These are phyloP conservation scores for Fusarium gaditjirri DNA, from an alignment of 2,329 filamentous ascomycete genomes.

Conservation along the genomic window DNA sequence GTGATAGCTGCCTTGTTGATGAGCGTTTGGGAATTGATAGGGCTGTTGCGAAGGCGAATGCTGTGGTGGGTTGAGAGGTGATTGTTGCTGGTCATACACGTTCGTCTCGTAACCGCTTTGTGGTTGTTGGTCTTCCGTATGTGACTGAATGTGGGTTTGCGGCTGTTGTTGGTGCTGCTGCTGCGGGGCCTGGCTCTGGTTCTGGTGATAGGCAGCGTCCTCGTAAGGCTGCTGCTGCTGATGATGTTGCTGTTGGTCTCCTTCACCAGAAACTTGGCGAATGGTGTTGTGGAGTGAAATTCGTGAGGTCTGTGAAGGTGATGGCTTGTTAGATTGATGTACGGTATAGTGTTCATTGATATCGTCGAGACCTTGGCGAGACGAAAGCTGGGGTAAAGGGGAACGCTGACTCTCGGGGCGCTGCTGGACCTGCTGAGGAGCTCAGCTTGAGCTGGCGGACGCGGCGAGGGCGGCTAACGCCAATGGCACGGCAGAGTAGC, in stretches of 20 bases:
- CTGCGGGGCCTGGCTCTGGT: constrained; percentile 50
- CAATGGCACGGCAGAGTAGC: constrained; percentile 25
- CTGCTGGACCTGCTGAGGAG: constrained; percentile 41
- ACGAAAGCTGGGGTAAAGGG: constrained; percentile 56
- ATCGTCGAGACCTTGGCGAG: constrained; percentile 58
- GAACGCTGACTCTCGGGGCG: constrained; percentile 46
- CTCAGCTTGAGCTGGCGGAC: constrained; percentile 33
- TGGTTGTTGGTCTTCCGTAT: constrained; percentile 47
- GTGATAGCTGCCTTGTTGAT: constrained; percentile 47
- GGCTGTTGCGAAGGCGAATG: constrained; percentile 33
- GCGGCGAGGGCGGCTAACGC: constrained; percentile 23
- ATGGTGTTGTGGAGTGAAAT: constrained; percentile 53
- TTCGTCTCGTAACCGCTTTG: constrained; percentile 49
- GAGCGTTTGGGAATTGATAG: constrained; percentile 45
- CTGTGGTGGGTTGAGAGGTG: constrained; percentile 36
- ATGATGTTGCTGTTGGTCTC: constrained; percentile 55
- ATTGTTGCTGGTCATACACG: constrained; percentile 52
- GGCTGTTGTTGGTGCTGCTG: constrained; percentile 19
- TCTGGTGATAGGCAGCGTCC: constrained; percentile 52
- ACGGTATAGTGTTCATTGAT: constrained; percentile 51
- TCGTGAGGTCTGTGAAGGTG: constrained; percentile 55
- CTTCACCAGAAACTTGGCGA: constrained; percentile 59
- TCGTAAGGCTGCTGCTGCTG: constrained; percentile 57
- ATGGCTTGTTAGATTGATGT: constrained; percentile 54
- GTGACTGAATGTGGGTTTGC: constrained; percentile 37